Percentiles rank a stretch among this genome's conserved stretches.
phyloP scores from a whole-genome alignment of 2,329 filamentous ascomycete species.

The Trichoderma sp. region DNA sequence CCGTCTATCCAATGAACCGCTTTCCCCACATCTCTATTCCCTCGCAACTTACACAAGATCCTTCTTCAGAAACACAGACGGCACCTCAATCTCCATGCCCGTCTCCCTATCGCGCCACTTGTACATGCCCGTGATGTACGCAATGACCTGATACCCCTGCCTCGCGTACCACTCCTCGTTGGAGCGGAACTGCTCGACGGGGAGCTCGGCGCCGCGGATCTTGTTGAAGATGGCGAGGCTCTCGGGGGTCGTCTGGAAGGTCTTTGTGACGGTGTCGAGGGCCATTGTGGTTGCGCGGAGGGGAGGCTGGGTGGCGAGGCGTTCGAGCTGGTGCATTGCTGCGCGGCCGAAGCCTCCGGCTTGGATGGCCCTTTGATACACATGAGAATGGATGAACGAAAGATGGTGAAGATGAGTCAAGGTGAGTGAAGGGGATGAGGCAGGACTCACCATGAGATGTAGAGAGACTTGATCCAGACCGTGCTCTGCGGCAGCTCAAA shows the following conservation, averaged over 20 bases:
- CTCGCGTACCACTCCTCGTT: conserved; percentile 40
- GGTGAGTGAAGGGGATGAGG: background rate
- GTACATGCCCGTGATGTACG: conserved; percentile 30
- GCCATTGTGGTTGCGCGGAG: conserved; percentile 41
- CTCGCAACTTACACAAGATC: conserved; percentile 13
- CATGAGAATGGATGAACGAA: background rate
- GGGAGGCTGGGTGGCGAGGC: conserved; percentile 38
- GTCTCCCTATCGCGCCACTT: conserved; percentile 29
- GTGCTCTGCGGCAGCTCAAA: conserved; percentile 40
- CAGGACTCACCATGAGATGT: conserved; percentile 41
- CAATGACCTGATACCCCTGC: conserved; percentile 36
- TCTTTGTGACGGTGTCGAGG: conserved; percentile 42
- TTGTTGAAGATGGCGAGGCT: conserved; percentile 35
- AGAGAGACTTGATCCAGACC: conserved; percentile 47
- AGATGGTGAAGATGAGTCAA: background rate
- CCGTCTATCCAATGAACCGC: background rate
- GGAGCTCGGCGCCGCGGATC: conserved; percentile 32
- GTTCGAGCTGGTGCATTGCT: conserved; percentile 43
- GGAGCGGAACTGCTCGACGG: conserved; percentile 31
- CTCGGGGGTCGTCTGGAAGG: conserved; percentile 37
- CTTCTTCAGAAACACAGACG: conserved; percentile 36
- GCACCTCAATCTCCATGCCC: conserved; percentile 25
- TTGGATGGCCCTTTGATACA: conserved; percentile 38
- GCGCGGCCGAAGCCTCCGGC: conserved; percentile 41
- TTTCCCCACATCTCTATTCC: background rate